Evolutionary conservation across 1,139 yeast genomes (phyloP).

Genomic region (Geotrichum klebahnii): DNA sequence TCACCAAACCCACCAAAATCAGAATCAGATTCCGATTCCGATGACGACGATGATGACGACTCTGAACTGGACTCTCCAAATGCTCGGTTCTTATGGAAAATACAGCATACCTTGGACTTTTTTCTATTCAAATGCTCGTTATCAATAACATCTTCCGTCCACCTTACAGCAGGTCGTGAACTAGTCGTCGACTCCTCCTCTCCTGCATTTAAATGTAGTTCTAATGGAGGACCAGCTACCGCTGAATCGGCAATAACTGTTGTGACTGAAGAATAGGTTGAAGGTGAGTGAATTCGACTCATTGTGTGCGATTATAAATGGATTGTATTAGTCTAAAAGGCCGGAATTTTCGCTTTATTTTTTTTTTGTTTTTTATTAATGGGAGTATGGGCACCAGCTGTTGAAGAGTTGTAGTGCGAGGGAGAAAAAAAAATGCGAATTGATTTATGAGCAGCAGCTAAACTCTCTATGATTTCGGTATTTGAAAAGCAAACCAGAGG

Average conservation of each 20-base stretch:
- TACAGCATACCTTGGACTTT: constrained; percentile 90
- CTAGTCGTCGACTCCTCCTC: too few species aligned
- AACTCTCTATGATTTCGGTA: too few species aligned
- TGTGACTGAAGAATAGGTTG: not conserved
- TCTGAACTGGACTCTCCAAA: constrained; percentile 58
- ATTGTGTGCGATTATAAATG: not conserved
- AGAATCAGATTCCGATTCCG: constrained; percentile 42
- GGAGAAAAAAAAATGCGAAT: too few species aligned
- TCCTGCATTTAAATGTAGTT: constrained; percentile 14
- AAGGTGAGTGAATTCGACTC: constrained; percentile 6
- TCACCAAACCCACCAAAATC: constrained; percentile 26
- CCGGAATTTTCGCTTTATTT: too few species aligned
- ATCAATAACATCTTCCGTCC: constrained; percentile 84
- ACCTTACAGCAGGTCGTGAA: constrained; percentile 52
- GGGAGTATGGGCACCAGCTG: too few species aligned
- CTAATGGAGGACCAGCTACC: too few species aligned
- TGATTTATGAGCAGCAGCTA: too few species aligned
- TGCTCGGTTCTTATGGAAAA: constrained; percentile 77
- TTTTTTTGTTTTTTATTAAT: too few species aligned
- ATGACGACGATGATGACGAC: constrained; percentile 41
- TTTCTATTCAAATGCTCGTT: constrained; percentile 84
- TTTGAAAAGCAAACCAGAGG: too few species aligned
- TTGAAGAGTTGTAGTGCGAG: too few species aligned
- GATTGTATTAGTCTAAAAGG: too few species aligned
- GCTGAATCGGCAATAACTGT: too few species aligned